Evolutionary conservation across 2,329 filamentous ascomycete species (phyloP), one percentile per base, ranked within the genome.

Genomic region (Curvularia eragrostidis): DNA sequence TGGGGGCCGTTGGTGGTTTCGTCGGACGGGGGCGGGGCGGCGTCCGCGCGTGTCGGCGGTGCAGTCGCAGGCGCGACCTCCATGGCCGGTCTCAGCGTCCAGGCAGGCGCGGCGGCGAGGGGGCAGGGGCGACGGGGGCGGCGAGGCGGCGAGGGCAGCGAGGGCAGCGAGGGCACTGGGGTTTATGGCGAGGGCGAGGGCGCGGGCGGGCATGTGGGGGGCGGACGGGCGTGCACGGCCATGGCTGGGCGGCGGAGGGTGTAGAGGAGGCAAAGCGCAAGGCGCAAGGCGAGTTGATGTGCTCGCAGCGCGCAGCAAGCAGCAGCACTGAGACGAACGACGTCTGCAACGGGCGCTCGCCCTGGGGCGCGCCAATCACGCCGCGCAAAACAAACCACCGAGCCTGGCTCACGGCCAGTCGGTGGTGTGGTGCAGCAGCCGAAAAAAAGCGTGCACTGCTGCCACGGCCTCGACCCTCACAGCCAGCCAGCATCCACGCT

Each of bases 1-100:
- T 68, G 81, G 26, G 21, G n/a, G n/a, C 52, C 58, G 26, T 49
- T 58, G 19, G 66, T 56, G 44, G 50, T 61, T 46, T 72, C 70
- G 30, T 70, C 66, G 3, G 58, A 18, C n/a, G 61, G 49, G 49
- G 61, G 64, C 55, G 63, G 56, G 61, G 61, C 62, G 48, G 62
- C 65, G 54, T 70, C 64, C 28, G 63, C 61, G 49, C 60, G 64
- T 47, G 61, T 48, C 44, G 59, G 62, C 26, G 62, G 58, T 51
- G 62, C 62, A 8, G 62, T 58, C 52, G 62, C 62, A 8, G 53
- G 66, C 58, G 64, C 54, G 57, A 61, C 66, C 58, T 73, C 72
- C 58, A 65, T 74, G 49, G 56, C 54, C 54, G 44, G 5, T 52
- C 34, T 64, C 58, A 36, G 28, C 12, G 15, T 9, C 48, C 55